These are phyloP conservation scores for Closterium sp. DNA, from an alignment of 139 green algal species.

Conservation along the genomic window DNA sequence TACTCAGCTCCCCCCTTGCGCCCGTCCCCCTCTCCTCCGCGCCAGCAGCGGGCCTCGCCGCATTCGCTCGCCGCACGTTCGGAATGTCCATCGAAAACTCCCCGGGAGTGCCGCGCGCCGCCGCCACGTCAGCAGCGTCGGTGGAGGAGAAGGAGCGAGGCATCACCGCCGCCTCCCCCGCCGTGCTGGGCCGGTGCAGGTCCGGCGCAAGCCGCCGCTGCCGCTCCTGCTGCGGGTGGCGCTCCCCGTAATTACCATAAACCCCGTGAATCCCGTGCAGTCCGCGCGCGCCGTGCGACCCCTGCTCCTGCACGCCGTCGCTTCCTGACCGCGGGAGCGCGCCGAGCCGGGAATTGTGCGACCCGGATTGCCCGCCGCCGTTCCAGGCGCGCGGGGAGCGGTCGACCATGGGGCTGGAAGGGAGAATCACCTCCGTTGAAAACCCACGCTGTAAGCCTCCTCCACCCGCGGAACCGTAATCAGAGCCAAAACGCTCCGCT, in stretches of 20 bases:
- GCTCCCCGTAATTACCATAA: not conserved
- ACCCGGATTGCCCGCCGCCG: not conserved
- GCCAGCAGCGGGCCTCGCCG: not conserved
- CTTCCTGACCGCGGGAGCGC: not conserved
- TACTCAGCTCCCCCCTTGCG: no score
- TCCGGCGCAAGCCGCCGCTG: not conserved
- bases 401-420: constrained; percentile 7
- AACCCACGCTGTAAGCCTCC: not conserved
- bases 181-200: not conserved
- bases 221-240: not conserved
- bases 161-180: not conserved
- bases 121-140: not conserved
- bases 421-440: not conserved
- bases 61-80: not conserved
- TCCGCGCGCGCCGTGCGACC: not conserved
- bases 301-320: not conserved
- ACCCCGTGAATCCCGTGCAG: not conserved
- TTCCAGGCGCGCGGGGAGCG: not conserved
- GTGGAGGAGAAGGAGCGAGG: not conserved
- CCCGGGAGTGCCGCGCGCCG: not conserved
- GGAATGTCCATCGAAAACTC: not conserved
- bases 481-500: not conserved
- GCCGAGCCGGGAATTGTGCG: not conserved
- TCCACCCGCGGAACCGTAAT: not conserved
- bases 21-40: no score